Percentiles rank a stretch among this genome's conserved stretches.
These are phyloP conservation scores for Limonium bicolor DNA, from an alignment of 148 eudicot genomes.

Conservation along the genomic window DNA sequence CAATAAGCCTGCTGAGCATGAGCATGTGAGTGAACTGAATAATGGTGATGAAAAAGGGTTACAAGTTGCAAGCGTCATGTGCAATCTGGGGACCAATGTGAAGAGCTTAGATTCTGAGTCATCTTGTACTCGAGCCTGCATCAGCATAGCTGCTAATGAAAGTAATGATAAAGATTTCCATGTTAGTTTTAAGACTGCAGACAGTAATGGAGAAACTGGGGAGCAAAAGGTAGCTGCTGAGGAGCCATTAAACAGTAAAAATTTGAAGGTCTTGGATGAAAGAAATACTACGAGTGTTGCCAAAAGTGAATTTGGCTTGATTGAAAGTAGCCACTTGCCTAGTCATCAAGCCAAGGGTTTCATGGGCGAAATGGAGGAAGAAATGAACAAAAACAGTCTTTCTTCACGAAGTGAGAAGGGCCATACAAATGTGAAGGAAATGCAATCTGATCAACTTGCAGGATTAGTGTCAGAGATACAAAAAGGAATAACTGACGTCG, in stretches of 20 bases:
- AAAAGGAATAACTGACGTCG: slow-evolving; percentile 10
- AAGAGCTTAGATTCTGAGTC: slow-evolving; percentile 66
- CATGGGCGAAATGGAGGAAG: slow-evolving; percentile 18
- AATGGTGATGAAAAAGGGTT: slow-evolving; percentile 18
- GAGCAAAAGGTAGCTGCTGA: slow-evolving; percentile 20
- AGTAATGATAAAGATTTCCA: slow-evolving; percentile 23
- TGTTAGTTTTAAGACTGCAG: slow-evolving; percentile 22
- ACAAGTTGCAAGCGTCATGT: slow-evolving; percentile 18
- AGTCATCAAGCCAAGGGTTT: slow-evolving; percentile 24
- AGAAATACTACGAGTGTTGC: slow-evolving; percentile 12
- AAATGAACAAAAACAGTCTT: slow-evolving; percentile 12
- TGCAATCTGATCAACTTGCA: slow-evolving; percentile 16
- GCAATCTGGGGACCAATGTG: slow-evolving; percentile 9
- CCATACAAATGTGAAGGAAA: slow-evolving; percentile 11
- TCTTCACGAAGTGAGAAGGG: slow-evolving; percentile 23
- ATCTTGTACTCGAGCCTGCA: slow-evolving; percentile 30
- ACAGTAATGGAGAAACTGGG: slow-evolving; percentile 24
- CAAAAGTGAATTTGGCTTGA: slow-evolving; percentile 14
- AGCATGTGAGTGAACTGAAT: slow-evolving; percentile 24
- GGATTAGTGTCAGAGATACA: slow-evolving; percentile 21
- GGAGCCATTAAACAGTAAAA: slow-evolving; percentile 14
- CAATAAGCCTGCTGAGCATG: slow-evolving; percentile 20
- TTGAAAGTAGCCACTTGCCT: slow-evolving; percentile 10
- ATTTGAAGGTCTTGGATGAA: slow-evolving; percentile 18
- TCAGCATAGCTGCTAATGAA: slow-evolving; percentile 31